Percentiles rank a stretch among this genome's conserved stretches.
Conservation (phyloP, 2,329 filamentous ascomycete genomes). For the Aspergillus intermedius region DNA sequence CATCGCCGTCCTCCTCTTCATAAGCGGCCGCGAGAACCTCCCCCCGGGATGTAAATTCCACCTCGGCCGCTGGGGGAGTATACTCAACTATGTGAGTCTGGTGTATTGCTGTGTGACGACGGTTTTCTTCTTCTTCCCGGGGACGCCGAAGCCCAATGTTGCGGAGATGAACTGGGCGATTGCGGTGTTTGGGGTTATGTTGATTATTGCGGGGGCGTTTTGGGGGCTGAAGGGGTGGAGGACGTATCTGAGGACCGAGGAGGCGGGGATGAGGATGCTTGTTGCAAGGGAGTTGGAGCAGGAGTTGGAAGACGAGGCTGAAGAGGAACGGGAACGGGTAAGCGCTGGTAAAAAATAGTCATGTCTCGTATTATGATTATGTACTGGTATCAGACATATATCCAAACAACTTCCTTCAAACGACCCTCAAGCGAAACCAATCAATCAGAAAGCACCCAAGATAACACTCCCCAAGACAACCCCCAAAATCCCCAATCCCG, state of each 20-base stretch:
- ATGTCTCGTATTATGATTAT: neutral
- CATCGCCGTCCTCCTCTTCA: conserved; percentile 40
- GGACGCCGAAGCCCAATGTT: conserved; percentile 37
- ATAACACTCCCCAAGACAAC: conserved; percentile 23
- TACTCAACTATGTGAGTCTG: conserved; percentile 45
- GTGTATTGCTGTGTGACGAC: conserved; percentile 49
- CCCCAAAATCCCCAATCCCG: conserved; percentile 25
- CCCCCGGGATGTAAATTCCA: conserved; percentile 39
- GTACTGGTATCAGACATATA: neutral
- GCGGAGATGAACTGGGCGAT: conserved; percentile 54
- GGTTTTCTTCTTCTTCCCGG: conserved; percentile 52
- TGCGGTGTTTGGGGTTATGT: conserved; percentile 51
- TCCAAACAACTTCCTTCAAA: neutral
- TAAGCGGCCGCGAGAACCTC: conserved; percentile 49
- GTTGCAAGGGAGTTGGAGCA: conserved; percentile 17
- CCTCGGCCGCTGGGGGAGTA: conserved; percentile 39
- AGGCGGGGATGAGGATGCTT: conserved; percentile 21
- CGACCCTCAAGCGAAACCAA: neutral
- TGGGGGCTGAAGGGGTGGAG: conserved; percentile 45
- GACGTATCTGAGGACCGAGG: conserved; percentile 30
- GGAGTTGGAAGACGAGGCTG: neutral
- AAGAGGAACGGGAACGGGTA: no score
- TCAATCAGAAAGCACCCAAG: conserved; percentile 16
- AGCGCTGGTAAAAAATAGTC: neutral
- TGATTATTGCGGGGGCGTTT: conserved; percentile 45